These are phyloP conservation scores for Pavlovales sp. DNA, from an alignment of 208 protist genomes.

Conservation along the genomic window DNA sequence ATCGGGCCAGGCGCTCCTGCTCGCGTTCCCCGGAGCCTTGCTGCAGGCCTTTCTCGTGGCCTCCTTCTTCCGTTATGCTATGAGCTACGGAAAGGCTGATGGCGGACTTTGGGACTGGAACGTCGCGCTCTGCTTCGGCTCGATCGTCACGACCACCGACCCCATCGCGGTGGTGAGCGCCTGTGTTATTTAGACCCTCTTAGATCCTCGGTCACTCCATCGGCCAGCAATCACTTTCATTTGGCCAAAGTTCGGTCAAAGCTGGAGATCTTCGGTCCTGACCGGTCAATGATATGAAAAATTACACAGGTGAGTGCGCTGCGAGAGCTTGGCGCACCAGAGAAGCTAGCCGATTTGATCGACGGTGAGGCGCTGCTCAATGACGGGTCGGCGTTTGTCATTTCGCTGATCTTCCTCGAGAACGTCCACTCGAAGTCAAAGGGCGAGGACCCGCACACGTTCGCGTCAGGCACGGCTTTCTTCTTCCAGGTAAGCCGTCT, in stretches of 20 bases:
- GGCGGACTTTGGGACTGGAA: neutral
- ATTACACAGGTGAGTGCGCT: too few species aligned
- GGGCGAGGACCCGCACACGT: neutral
- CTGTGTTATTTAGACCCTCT: too few species aligned
- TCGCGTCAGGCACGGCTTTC: neutral
- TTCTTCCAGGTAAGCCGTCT: too few species aligned
- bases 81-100: neutral
- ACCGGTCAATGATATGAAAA: too few species aligned
- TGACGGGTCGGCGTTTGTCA: neutral
- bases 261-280: too few species aligned
- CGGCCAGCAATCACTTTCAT: too few species aligned
- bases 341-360: neutral
- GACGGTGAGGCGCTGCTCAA: neutral
- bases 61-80: neutral
- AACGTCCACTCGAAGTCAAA: neutral
- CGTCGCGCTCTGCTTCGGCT: neutral
- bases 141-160: neutral
- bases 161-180: neutral
- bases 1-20: neutral
- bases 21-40: neutral
- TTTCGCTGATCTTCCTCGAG: neutral
- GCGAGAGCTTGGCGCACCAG: neutral
- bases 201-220: too few species aligned
- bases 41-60: neutral
- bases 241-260: too few species aligned